A percentile compares a stretch with the other conserved stretches of the same genome.
Conservation (phyloP, 1,284 basidiomycete genomes). For the Chalciporus piperatoides region DNA sequence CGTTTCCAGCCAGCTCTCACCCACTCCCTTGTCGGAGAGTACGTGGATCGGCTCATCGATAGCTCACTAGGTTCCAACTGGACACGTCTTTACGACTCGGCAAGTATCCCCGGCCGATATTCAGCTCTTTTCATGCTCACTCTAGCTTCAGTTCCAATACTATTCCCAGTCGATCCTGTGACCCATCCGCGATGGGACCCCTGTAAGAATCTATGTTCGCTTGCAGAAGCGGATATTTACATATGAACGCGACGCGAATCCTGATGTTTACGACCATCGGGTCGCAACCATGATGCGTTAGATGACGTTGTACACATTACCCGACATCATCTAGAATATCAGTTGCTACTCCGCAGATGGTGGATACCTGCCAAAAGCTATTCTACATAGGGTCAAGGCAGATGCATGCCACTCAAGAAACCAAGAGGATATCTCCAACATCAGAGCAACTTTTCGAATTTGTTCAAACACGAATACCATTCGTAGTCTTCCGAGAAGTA, state of each 20-base stretch:
- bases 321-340: background rate
- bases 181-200: slow-evolving; percentile 12
- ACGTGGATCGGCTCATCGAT: slow-evolving; percentile 85
- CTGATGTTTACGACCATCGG: background rate
- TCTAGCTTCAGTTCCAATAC: slow-evolving; percentile 63
- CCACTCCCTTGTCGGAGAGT: slow-evolving; percentile 82
- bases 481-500: slow-evolving; percentile 53
- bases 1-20: slow-evolving; percentile 92
- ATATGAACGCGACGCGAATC: background rate
- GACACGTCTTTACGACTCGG: slow-evolving; percentile 90
- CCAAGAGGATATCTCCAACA: slow-evolving; percentile 2
- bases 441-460: slow-evolving; percentile 61
- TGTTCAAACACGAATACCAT: slow-evolving; percentile 76
- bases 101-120: slow-evolving; percentile 35
- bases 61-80: slow-evolving; percentile 88
- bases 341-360: background rate
- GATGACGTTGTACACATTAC: background rate
- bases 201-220: background rate
- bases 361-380: background rate
- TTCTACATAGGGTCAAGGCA: slow-evolving; percentile 4
- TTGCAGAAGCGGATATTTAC: background rate
- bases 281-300: background rate
- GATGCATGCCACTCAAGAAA: background rate
- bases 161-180: slow-evolving; percentile 80
- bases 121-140: slow-evolving; percentile 5